A percentile compares a stretch with the other conserved stretches of the same genome.
Evolutionary conservation across 441 rosid genomes (phyloP).

Genomic region (Omphalea diandra): DNA sequence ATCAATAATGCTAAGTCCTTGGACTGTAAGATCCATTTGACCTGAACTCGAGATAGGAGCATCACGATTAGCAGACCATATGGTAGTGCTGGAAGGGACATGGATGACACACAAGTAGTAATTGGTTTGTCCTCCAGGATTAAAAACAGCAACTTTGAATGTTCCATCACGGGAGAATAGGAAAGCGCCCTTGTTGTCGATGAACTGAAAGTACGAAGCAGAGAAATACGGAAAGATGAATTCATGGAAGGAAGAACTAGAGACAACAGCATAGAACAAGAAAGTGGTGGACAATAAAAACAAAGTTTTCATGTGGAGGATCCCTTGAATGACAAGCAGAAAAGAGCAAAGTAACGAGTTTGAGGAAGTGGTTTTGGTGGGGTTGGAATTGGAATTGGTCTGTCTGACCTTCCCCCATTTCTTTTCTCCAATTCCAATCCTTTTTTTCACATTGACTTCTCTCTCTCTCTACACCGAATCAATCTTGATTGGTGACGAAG

Average conservation of each 20-base stretch:
- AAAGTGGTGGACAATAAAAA: constrained; percentile 33
- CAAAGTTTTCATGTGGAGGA: constrained; percentile 44
- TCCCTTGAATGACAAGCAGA: constrained; percentile 18
- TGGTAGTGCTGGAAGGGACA: constrained; percentile 46
- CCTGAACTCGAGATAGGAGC: constrained; percentile 64
- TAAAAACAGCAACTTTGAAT: constrained; percentile 66
- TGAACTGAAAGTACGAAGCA: constrained; percentile 54
- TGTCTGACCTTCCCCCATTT: constrained; percentile 15
- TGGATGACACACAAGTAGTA: constrained; percentile 78
- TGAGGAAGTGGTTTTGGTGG: constrained; percentile 19
- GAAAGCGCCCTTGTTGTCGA: constrained; percentile 64
- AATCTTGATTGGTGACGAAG: constrained; percentile 27
- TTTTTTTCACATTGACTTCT: constrained; percentile 36
- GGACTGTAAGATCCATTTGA: constrained; percentile 45
- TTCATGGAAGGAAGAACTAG: constrained; percentile 39
- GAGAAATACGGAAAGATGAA: constrained; percentile 63
- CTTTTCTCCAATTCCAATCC: constrained; percentile 25
- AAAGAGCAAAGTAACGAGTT: constrained; percentile 15
- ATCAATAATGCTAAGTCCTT: constrained; percentile 60
- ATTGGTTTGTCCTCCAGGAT: constrained; percentile 39
- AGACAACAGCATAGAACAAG: constrained; percentile 38
- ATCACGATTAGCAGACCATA: constrained; percentile 83
- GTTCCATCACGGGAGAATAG: constrained; percentile 54
- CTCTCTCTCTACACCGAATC: constrained; percentile 22
- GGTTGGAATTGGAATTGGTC: constrained; percentile 35